Evolutionary conservation across 176 grass and related monocot genomes (phyloP).

Genomic region (Lolium perenne): DNA sequence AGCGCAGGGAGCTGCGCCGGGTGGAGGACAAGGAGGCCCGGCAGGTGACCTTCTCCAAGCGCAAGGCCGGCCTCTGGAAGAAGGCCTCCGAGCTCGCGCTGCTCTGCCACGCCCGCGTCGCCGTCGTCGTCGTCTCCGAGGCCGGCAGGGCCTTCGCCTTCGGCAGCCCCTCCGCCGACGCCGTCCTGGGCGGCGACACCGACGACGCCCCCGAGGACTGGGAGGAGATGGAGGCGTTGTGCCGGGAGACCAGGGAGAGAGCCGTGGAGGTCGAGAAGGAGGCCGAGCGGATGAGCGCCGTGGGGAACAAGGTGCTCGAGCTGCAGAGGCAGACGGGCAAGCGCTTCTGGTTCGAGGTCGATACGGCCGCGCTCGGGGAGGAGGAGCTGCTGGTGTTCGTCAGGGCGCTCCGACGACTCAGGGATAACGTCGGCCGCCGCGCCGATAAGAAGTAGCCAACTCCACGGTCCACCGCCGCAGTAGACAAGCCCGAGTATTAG

Average conservation of each 20-base stretch:
- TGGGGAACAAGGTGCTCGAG: background rate
- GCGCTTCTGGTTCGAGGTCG: background rate
- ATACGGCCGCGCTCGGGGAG: background rate
- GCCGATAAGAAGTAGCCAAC: background rate
- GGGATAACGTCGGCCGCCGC: background rate
- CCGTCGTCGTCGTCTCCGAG: background rate
- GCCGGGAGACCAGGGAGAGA: background rate
- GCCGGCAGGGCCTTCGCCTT: background rate
- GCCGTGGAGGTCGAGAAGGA: background rate
- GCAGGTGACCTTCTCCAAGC: constrained; percentile 31
- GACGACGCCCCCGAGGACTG: background rate
- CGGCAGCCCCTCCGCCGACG: constrained; percentile 11
- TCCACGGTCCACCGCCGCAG: too few species aligned
- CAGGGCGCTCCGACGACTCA: constrained; percentile 3
- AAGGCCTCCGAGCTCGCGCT: background rate
- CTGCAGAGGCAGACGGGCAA: background rate
- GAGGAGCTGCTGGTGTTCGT: background rate
- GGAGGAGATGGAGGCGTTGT: background rate
- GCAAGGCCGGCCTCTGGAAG: background rate
- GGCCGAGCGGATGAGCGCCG: background rate
- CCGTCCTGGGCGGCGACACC: background rate
- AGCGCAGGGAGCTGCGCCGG: background rate
- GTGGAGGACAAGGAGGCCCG: background rate
- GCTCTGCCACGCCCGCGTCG: background rate
- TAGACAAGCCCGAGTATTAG: too few species aligned